Percentiles rank a stretch among this genome's conserved stretches.
phyloP scores from a whole-genome alignment of 1,284 basidiomycete genomes.

The Ceratobasidium sp. region DNA sequence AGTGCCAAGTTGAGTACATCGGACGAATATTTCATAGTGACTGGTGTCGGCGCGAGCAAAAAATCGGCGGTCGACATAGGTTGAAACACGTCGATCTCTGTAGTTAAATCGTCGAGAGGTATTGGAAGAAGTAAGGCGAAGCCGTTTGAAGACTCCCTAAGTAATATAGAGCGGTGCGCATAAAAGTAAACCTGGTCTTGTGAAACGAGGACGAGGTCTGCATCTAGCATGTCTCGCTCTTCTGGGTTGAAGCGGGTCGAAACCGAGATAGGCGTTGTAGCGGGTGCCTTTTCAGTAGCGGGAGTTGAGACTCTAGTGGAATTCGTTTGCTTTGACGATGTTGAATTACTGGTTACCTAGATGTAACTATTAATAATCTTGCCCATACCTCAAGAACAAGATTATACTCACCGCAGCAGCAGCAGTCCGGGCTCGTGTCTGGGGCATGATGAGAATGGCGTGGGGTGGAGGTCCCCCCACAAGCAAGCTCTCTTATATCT shows the following conservation, averaged over 20 bases:
- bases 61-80: neutral
- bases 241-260: conserved; percentile 49
- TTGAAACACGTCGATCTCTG: conserved; percentile 11
- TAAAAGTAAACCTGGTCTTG: conserved; percentile 49
- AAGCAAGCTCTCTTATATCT: too few relatives aligned
- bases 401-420: too few relatives aligned
- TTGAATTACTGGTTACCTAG: too few relatives aligned
- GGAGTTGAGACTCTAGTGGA: too few relatives aligned
- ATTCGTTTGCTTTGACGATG: too few relatives aligned
- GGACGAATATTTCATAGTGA: conserved; percentile 34
- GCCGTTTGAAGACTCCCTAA: conserved; percentile 43
- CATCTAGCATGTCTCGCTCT: conserved; percentile 34
- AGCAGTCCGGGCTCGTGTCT: too few relatives aligned
- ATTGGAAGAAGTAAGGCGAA: conserved; percentile 37
- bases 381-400: too few relatives aligned
- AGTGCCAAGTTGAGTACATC: conserved; percentile 49
- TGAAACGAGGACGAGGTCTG: conserved; percentile 48
- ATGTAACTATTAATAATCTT: too few relatives aligned
- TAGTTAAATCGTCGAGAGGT: neutral
- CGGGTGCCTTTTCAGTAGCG: too few relatives aligned
- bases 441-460: too few relatives aligned
- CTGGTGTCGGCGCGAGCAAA: neutral
- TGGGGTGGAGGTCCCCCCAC: too few relatives aligned
- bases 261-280: conserved; percentile 39
- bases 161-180: conserved; percentile 43